Evolutionary conservation across 1,284 basidiomycete genomes (phyloP), one percentile per base, ranked within the genome.

Genomic region (Microstroma glucosiphilum): DNA sequence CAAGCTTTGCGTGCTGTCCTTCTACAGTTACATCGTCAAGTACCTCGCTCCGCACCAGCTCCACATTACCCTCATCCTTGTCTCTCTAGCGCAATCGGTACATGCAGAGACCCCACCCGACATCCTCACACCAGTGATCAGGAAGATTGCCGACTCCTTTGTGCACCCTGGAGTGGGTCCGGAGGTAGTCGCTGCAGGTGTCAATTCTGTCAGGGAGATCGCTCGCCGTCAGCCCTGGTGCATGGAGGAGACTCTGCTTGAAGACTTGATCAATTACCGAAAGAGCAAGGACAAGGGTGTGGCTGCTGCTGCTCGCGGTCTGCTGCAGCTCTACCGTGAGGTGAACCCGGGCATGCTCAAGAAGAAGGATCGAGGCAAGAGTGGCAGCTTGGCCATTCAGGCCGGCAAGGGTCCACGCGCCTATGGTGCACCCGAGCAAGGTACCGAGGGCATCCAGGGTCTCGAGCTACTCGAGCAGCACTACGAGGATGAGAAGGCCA

Each of bases 101-200:
- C 96, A 99, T 80, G 90, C 93, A 56, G 85, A 96, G 60, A 96
- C 93, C 0, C 94, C 93, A 1, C 94, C 96, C 0, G 93, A 97
- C 77, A 90, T 87, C 2, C 83, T 99, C 13, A 88, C 87, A 1
- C 94, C 96, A 1, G 88, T 94, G 51, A 83, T 99, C 57, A 86
- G 86, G 62, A 99, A 98, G 81, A 82, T 99, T 60, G 91, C 93
- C 0, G 87, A 90, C 72, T 92, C 96, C 76, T 99, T 99, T 72
- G 90, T 99, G 1, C 94, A 98, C 80, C 94, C 94, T 0, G 96
- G 96, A 65, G 96, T 98, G 3, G 91, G 91, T 2, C 85, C 88
- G 66, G 93, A 98, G 80, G 92, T 98, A 71, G 90, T 97, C 61
- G 88, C 93, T 0, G 96, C 94, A 0, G 96, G 96, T 42, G 83